These are phyloP conservation scores for Conticribra guillardii DNA, from an alignment of 108 stramenopile species.

Conservation along the genomic window DNA sequence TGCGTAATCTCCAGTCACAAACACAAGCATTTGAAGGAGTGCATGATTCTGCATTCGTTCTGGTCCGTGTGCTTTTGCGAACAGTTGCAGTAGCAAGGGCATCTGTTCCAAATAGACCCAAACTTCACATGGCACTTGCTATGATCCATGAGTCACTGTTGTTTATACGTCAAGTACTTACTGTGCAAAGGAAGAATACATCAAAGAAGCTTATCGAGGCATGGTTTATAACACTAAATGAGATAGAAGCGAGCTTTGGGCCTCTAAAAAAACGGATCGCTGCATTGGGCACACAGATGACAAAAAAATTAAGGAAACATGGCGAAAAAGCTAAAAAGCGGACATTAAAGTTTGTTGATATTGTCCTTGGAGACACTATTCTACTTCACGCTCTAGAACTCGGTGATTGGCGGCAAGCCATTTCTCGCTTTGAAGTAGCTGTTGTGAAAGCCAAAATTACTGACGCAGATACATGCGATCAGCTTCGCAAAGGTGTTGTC, in stretches of 20 bases:
- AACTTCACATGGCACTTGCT: slow-evolving; percentile 66
- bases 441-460: slow-evolving; percentile 73
- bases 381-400: slow-evolving; percentile 75
- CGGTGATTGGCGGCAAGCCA: slow-evolving; percentile 73
- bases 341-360: slow-evolving; percentile 72
- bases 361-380: slow-evolving; percentile 67
- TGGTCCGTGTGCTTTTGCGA: slow-evolving; percentile 54
- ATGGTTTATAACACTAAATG: slow-evolving; percentile 71
- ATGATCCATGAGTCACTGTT: slow-evolving; percentile 75
- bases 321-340: slow-evolving; percentile 73
- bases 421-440: slow-evolving; percentile 62
- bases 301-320: slow-evolving; percentile 72
- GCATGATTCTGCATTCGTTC: slow-evolving; percentile 36
- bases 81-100: slow-evolving; percentile 73
- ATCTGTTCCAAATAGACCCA: slow-evolving; percentile 68
- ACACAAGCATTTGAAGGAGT: slow-evolving; percentile 40
- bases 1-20: slow-evolving; percentile 14
- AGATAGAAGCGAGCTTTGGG: slow-evolving; percentile 71
- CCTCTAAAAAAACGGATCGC: slow-evolving; percentile 75
- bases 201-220: slow-evolving; percentile 59
- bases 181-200: slow-evolving; percentile 74
- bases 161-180: slow-evolving; percentile 67
- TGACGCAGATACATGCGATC: slow-evolving; percentile 66
- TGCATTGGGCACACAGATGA: slow-evolving; percentile 73
- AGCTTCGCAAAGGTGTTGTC: slow-evolving; percentile 66